These are phyloP conservation scores for Yamagishiella unicocca DNA, from an alignment of 139 green algal genomes.

Conservation along the genomic window DNA sequence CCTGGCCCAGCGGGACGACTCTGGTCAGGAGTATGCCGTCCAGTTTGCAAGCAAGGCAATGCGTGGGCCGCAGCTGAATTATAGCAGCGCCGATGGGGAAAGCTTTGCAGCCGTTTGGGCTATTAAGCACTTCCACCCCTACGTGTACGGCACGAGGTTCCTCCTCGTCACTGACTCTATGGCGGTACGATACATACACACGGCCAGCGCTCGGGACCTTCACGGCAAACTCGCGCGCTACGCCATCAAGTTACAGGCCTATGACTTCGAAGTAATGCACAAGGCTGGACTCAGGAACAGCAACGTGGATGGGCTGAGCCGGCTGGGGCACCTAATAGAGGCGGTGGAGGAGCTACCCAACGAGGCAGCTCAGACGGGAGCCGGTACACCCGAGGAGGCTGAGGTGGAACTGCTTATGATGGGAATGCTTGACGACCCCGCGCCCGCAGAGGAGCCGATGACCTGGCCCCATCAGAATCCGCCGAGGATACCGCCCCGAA, in stretches of 20 bases:
- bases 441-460: no score
- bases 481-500: no score
- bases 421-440: no score
- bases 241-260: constrained; percentile 44
- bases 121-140: constrained; percentile 34
- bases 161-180: constrained; percentile 47
- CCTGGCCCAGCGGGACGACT: not conserved
- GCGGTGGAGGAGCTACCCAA: not conserved
- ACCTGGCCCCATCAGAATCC: no score
- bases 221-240: constrained; percentile 41
- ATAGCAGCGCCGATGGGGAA: no score
- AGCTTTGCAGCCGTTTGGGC: constrained; percentile 43
- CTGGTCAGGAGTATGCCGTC: not conserved
- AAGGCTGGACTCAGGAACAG: not conserved
- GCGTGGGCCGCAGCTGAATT: no score
- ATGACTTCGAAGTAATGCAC: constrained; percentile 38
- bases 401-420: not conserved
- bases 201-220: constrained; percentile 1
- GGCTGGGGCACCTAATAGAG: not conserved
- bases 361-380: not conserved
- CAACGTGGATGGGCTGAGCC: constrained; percentile 26
- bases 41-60: no score
- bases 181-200: constrained; percentile 20
- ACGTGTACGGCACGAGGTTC: constrained; percentile 42
- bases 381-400: not conserved